These are phyloP conservation scores for Lactarius trivialis DNA, from an alignment of 768 basidiomycete species.

Conservation along the genomic window DNA sequence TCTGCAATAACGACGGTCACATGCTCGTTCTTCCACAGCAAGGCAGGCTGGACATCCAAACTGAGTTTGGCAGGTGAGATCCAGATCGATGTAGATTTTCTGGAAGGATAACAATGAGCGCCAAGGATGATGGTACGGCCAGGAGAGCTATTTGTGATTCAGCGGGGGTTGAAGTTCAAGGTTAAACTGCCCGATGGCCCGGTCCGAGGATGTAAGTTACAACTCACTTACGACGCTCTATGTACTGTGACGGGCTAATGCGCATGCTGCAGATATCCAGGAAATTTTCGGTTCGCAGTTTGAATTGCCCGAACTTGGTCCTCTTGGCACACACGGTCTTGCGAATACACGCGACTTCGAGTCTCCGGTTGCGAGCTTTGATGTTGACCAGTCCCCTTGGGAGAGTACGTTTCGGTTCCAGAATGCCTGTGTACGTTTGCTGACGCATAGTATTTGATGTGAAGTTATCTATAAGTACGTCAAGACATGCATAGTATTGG, in stretches of 20 bases:
- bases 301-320: slow-evolving; percentile 56
- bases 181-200: slow-evolving; percentile 32
- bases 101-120: background rate
- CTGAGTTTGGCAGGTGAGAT: slow-evolving; percentile 57
- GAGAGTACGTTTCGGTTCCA: slow-evolving; percentile 35
- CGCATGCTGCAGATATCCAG: slow-evolving; percentile 42
- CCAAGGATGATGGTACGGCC: slow-evolving; percentile 53
- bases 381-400: slow-evolving; percentile 57
- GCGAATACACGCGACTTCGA: slow-evolving; percentile 63
- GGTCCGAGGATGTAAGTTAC: slow-evolving; percentile 16
- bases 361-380: slow-evolving; percentile 55
- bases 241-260: background rate
- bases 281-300: slow-evolving; percentile 62
- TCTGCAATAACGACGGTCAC: slow-evolving; percentile 59
- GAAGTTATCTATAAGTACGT: slow-evolving; percentile 25
- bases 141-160: slow-evolving; percentile 60
- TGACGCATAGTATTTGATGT: slow-evolving; percentile 41
- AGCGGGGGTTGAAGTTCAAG: slow-evolving; percentile 63
- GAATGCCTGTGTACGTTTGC: background rate
- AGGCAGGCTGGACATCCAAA: slow-evolving; percentile 61
- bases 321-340: slow-evolving; percentile 59
- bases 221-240: background rate
- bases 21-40: slow-evolving; percentile 61
- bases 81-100: slow-evolving; percentile 1
- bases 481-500: background rate